phyloP scores from a whole-genome alignment of 371 early-diverging fungal species.

The Actinomortierella ambigua region DNA sequence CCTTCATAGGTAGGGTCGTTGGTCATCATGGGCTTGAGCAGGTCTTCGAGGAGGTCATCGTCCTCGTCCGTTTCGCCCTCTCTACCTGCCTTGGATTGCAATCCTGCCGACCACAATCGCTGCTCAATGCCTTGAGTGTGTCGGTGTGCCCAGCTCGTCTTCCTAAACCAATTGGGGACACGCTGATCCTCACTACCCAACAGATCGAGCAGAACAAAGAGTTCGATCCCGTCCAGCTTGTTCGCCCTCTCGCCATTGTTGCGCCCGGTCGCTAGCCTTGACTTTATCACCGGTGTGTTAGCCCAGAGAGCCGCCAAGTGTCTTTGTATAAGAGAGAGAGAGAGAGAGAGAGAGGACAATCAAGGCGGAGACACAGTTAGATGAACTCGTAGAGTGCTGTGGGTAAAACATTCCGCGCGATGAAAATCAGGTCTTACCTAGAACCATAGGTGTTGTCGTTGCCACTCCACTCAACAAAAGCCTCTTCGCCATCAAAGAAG shows the following conservation, averaged over 20 bases:
- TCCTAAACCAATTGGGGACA: conserved; percentile 63
- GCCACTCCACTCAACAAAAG: conserved; percentile 77
- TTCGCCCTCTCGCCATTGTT: conserved; percentile 39
- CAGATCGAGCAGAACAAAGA: conserved; percentile 88
- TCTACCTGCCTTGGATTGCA: conserved; percentile 33
- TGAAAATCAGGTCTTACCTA: conserved; percentile 61
- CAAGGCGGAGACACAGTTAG: conserved; percentile 24
- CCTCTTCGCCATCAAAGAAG: conserved; percentile 98
- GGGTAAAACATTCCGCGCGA: not conserved
- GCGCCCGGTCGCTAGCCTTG: conserved; percentile 31
- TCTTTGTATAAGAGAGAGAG: conserved; percentile 21
- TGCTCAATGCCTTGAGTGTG: conserved; percentile 55
- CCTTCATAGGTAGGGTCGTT: conserved; percentile 46
- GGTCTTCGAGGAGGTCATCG: conserved; percentile 32
- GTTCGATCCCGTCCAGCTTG: conserved; percentile 76
- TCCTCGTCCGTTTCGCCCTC: conserved; percentile 11
- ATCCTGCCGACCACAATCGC: conserved; percentile 48
- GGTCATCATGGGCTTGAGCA: conserved; percentile 49
- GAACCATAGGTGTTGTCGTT: conserved; percentile 94
- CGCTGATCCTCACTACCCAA: conserved; percentile 66
- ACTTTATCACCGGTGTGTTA: conserved; percentile 26
- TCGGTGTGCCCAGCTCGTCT: conserved; percentile 65
- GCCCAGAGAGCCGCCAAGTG: conserved; percentile 59
- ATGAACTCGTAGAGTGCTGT: too few species aligned
- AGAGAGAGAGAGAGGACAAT: not conserved